phyloP scores from a whole-genome alignment of 2,329 filamentous ascomycete genomes.

The Elsinoe batatas region DNA sequence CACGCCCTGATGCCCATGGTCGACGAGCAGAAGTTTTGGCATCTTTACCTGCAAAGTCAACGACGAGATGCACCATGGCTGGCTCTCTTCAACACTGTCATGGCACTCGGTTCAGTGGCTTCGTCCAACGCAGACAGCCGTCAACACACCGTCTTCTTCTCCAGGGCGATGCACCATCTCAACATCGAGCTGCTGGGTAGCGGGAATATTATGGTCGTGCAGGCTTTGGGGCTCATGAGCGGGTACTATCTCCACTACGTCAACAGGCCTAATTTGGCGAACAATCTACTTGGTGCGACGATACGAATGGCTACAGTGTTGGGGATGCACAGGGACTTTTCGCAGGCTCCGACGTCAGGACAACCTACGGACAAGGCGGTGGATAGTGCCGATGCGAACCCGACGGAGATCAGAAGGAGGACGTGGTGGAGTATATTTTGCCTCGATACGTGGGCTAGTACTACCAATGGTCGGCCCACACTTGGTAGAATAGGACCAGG shows the following conservation, averaged over 20 bases:
- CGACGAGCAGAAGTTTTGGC: constrained; percentile 26
- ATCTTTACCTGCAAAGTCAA: constrained; percentile 23
- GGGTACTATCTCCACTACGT: constrained; percentile 28
- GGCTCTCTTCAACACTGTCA: constrained; percentile 25
- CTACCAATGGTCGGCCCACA: constrained; percentile 60
- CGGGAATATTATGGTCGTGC: constrained; percentile 23
- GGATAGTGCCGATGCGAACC: constrained; percentile 36
- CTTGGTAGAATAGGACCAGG: constrained; percentile 58
- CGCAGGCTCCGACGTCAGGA: neutral
- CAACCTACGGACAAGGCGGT: constrained; percentile 1
- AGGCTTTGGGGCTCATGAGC: constrained; percentile 24
- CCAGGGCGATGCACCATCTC: constrained; percentile 24
- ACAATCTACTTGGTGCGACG: constrained; percentile 26
- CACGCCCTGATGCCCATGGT: constrained; percentile 28
- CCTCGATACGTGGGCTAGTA: constrained; percentile 63
- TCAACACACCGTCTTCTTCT: constrained; percentile 24
- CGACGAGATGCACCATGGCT: constrained; percentile 25
- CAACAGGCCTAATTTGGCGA: constrained; percentile 26
- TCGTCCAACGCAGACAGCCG: constrained; percentile 21
- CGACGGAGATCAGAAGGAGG: constrained; percentile 52
- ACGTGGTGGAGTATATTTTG: constrained; percentile 71
- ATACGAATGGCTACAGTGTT: constrained; percentile 25
- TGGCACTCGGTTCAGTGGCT: constrained; percentile 24
- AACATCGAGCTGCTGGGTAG: constrained; percentile 24
- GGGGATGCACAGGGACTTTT: constrained; percentile 24